Evolutionary conservation across 257 asterid genomes (phyloP).

Genomic region (Leonotis leonurus): DNA sequence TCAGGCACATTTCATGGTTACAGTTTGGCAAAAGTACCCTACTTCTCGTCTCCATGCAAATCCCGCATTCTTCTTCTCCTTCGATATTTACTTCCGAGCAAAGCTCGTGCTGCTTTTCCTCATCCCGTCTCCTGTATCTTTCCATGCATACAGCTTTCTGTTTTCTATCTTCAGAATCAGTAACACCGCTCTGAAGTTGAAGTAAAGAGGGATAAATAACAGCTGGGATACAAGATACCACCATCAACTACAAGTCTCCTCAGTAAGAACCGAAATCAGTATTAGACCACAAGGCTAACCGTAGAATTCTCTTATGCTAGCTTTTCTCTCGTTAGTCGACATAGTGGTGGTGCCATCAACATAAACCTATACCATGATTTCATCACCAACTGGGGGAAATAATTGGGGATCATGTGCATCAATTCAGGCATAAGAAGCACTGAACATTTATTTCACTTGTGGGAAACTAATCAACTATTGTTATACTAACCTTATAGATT

Average conservation of each 20-base stretch:
- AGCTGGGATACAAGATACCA: slow-evolving; percentile 44
- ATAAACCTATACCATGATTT: slow-evolving; percentile 47
- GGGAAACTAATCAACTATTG: too few relatives aligned
- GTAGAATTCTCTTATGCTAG: slow-evolving; percentile 83
- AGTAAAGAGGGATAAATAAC: slow-evolving; percentile 78
- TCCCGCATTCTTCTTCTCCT: slow-evolving; percentile 91
- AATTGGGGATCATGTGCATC: not conserved
- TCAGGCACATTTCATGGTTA: slow-evolving; percentile 75
- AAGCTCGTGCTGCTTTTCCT: slow-evolving; percentile 32
- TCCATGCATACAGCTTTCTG: slow-evolving; percentile 63
- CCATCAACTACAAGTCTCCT: slow-evolving; percentile 7
- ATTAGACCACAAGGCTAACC: slow-evolving; percentile 34
- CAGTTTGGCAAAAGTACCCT: slow-evolving; percentile 81
- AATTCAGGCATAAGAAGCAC: not conserved
- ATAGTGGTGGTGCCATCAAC: slow-evolving; percentile 92
- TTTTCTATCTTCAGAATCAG: slow-evolving; percentile 67
- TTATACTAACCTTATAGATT: slow-evolving; percentile 72
- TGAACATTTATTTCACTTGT: not conserved
- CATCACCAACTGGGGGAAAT: slow-evolving; percentile 5
- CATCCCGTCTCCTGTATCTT: slow-evolving; percentile 69
- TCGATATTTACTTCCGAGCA: slow-evolving; percentile 56
- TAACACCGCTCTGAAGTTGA: slow-evolving; percentile 81
- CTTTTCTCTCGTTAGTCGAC: slow-evolving; percentile 90
- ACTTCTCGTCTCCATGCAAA: slow-evolving; percentile 78
- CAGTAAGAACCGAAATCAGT: not conserved